Base-by-base conservation (phyloP, 2,329 filamentous ascomycete genomes). In the Fusarium concolor region DNA sequence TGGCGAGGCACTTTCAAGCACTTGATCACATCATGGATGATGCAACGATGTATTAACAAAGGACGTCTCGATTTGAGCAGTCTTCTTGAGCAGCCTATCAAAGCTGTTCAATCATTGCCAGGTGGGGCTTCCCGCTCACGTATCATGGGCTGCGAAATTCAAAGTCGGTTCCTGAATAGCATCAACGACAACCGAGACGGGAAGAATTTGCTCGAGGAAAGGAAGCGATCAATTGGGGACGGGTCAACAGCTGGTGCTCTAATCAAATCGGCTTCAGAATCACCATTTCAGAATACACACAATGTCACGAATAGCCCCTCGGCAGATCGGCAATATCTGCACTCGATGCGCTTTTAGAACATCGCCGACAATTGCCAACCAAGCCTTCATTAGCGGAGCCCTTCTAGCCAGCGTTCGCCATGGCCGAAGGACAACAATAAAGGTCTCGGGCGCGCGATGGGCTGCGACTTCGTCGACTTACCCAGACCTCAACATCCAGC, bases 271-370 rank as follows among this genome's bases (percentile, higher is more conserved):
- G 2, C 7, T 6, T 15, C n/a, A 14, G 6, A 15, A 49, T 44
- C n/a, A 4, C 24, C 22, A 11, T 33, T 44, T 29, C 26, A 29
- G 12, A 33, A 22, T 10, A 56, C 15, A 53, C 38, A 76, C 62
- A n/a, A 84, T 84, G 81, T 80, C 79, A 46, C 76, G 77, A 73
- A 74, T 77, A 56, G 71, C 57, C 33, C 70, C 76, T 15, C 74
- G 74, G 22, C 72, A 74, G 51, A 67, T 79, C 31, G 71, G 78
- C 68, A 77, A 80, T 56, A 67, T 84, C 53, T 85, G 84, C 76
- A 80, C 81, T 52, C 76, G 79, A 49, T 85, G 83, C 72, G 72
- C 82, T 52, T 77, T 78, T 62, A 68, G 79, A 46, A 71, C 76
- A 22, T 50, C 69, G 26, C 74, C 68, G 44, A 55, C 70, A 59